Evolutionary conservation across 805 yeast species (phyloP).

Genomic region (Yamadazyma paraphyllophila): DNA sequence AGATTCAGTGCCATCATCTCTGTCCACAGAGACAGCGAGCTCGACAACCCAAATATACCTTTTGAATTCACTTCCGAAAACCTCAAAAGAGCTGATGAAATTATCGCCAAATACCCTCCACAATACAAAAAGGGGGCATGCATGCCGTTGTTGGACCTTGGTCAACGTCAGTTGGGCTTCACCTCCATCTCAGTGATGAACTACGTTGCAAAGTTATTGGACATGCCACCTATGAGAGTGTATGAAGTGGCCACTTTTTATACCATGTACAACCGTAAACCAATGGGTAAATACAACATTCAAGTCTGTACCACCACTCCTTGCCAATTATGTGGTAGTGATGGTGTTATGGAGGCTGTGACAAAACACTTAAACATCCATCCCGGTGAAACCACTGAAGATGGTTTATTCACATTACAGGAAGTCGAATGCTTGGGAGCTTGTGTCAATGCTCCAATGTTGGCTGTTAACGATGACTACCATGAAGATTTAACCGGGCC

Average conservation of each 20-base stretch:
- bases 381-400: slow-evolving; percentile 77
- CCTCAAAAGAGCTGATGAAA: slow-evolving; percentile 63
- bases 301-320: slow-evolving; percentile 91
- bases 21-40: slow-evolving; percentile 71
- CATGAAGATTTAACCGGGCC: slow-evolving; percentile 79
- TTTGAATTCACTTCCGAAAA: slow-evolving; percentile 73
- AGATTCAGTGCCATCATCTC: slow-evolving; percentile 44
- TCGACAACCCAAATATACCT: slow-evolving; percentile 64
- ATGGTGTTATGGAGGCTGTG: slow-evolving; percentile 71
- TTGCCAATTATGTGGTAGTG: slow-evolving; percentile 81
- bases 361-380: slow-evolving; percentile 56
- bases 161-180: slow-evolving; percentile 85
- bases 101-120: slow-evolving; percentile 77
- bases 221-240: slow-evolving; percentile 93
- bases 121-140: slow-evolving; percentile 86
- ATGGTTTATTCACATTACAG: slow-evolving; percentile 73
- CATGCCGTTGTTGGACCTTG: slow-evolving; percentile 83
- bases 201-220: slow-evolving; percentile 78
- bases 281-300: slow-evolving; percentile 80
- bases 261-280: slow-evolving; percentile 85
- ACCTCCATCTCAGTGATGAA: slow-evolving; percentile 87
- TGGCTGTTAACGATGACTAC: slow-evolving; percentile 79
- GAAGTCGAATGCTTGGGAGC: slow-evolving; percentile 93
- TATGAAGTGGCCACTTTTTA: slow-evolving; percentile 91
- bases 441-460: slow-evolving; percentile 88